These are phyloP conservation scores for Luzula sylvatica DNA, from an alignment of 176 grass and related monocot genomes.

Conservation along the genomic window DNA sequence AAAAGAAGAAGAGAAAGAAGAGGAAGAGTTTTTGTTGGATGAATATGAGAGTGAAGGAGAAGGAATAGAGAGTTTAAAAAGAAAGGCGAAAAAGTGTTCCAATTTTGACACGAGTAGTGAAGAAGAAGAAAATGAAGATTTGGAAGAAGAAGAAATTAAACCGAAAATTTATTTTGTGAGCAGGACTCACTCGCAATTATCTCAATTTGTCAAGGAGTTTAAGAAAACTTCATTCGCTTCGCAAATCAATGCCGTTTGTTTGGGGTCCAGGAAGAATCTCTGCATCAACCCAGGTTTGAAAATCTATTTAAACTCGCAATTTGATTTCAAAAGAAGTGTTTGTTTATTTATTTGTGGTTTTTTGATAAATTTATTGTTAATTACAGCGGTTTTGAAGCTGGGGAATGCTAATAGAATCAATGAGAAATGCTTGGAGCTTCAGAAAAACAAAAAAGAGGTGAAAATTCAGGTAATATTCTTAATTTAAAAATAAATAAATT, in stretches of 20 bases:
- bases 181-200: constrained; percentile 81
- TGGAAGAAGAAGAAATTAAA: constrained; percentile 53
- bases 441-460: constrained; percentile 60
- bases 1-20: constrained; percentile 28
- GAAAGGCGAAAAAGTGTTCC: constrained; percentile 31
- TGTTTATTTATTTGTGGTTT: background rate
- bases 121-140: constrained; percentile 29
- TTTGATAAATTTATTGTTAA: constrained; percentile 8
- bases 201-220: constrained; percentile 82
- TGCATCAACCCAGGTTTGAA: constrained; percentile 66
- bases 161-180: constrained; percentile 86
- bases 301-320: background rate
- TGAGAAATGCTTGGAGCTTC: constrained; percentile 75
- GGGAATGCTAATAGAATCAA: constrained; percentile 57
- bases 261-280: constrained; percentile 89
- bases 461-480: constrained; percentile 50
- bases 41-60: constrained; percentile 64
- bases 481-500: background rate
- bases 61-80: constrained; percentile 12
- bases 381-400: constrained; percentile 67
- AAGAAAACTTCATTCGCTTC: constrained; percentile 48
- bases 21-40: constrained; percentile 56
- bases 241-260: constrained; percentile 41
- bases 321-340: background rate
- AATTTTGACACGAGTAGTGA: constrained; percentile 39